Conservation (phyloP, 345 rosid genomes). For the Moricandia moricandioides region DNA sequence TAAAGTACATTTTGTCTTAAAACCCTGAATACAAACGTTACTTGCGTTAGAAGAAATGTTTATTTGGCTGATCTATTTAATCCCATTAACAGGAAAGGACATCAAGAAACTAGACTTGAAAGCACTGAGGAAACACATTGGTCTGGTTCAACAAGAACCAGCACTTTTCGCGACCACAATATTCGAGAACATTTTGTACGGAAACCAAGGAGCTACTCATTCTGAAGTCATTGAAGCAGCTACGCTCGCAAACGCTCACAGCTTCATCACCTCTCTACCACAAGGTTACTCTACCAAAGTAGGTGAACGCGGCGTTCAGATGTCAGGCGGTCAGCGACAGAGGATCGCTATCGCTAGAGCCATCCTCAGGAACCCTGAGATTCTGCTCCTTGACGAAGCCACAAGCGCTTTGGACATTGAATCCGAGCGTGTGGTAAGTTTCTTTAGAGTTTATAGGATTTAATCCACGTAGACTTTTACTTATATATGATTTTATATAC, state of each 20-base stretch:
- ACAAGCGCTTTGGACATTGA: conserved; percentile 86
- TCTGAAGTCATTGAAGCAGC: conserved; percentile 83
- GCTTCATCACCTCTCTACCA: conserved; percentile 77
- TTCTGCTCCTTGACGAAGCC: conserved; percentile 86
- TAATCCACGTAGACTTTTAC: not conserved
- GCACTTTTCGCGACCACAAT: conserved; percentile 86
- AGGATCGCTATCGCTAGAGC: conserved; percentile 93
- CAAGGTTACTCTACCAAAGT: conserved; percentile 88
- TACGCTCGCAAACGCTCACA: conserved; percentile 79
- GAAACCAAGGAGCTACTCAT: conserved; percentile 74
- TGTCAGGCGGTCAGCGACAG: conserved; percentile 92
- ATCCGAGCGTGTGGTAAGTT: conserved; percentile 66
- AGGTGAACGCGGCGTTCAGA: conserved; percentile 86
- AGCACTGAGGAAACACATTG: conserved; percentile 70
- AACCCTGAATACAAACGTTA: not conserved
- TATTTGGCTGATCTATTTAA: not conserved
- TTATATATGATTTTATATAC: not conserved
- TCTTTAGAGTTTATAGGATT: not conserved
- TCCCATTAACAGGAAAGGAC: conserved; percentile 55
- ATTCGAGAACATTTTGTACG: conserved; percentile 83
- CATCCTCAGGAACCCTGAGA: conserved; percentile 82
- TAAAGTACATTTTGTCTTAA: conserved; percentile 34
- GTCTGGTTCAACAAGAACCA: conserved; percentile 93
- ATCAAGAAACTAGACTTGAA: conserved; percentile 66
- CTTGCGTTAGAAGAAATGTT: not conserved